Evolutionary conservation across 768 basidiomycete species (phyloP).

Genomic region (Obba rivulosa): DNA sequence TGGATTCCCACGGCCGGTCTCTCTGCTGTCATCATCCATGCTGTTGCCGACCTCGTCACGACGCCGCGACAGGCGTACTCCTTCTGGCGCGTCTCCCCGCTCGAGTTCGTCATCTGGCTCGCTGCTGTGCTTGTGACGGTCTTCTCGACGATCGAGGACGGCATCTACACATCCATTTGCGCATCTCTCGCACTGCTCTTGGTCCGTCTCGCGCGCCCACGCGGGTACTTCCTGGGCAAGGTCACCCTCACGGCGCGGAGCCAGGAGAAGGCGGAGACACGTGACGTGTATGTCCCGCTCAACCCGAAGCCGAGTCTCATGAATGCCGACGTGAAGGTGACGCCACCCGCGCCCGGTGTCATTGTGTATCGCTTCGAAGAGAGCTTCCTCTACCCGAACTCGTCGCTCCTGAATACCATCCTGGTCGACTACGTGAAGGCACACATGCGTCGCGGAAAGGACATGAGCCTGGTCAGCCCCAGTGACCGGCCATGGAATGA

Average conservation of each 20-base stretch:
- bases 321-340: constrained; percentile 66
- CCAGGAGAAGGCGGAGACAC: constrained; percentile 32
- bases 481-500: constrained; percentile 94
- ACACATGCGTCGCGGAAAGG: constrained; percentile 70
- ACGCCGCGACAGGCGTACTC: constrained; percentile 77
- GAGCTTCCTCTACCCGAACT: constrained; percentile 82
- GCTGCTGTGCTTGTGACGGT: constrained; percentile 87
- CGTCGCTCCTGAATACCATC: constrained; percentile 57
- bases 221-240: constrained; percentile 87
- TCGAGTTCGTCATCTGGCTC: constrained; percentile 86
- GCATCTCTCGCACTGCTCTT: constrained; percentile 77
- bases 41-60: constrained; percentile 83
- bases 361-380: constrained; percentile 92
- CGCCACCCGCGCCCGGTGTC: constrained; percentile 79
- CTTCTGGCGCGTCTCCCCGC: constrained; percentile 91
- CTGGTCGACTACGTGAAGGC: constrained; percentile 80
- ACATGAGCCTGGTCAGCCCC: constrained; percentile 56
- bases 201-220: constrained; percentile 81
- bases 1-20: constrained; percentile 81
- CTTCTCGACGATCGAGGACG: constrained; percentile 92
- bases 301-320: constrained; percentile 47
- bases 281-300: constrained; percentile 85
- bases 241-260: constrained; percentile 51
- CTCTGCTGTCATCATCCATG: constrained; percentile 94
- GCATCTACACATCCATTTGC: constrained; percentile 84